Conservation (phyloP, 139 green algal species). For the Penium margaritaceum region DNA sequence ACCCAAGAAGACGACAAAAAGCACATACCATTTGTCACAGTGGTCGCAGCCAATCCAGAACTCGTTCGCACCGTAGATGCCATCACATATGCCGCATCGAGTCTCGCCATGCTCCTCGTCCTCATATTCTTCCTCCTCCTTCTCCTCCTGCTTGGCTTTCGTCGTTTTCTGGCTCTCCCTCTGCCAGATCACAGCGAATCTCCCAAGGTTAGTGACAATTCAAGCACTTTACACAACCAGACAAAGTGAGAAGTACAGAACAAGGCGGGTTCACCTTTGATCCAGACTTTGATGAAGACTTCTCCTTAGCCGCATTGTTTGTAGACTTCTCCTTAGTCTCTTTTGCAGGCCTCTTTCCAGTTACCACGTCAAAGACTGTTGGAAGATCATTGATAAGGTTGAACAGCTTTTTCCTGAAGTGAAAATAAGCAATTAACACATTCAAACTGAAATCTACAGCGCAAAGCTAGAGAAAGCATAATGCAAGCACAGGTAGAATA, state of each 20-base stretch:
- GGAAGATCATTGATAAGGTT: slow-evolving; percentile 45
- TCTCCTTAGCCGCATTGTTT: background rate
- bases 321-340: slow-evolving; percentile 27
- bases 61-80: slow-evolving; percentile 39
- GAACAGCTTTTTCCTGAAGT: slow-evolving; percentile 44
- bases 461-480: no score
- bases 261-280: no score
- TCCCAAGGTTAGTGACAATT: no score
- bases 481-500: background rate
- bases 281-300: no score
- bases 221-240: no score
- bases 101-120: slow-evolving; percentile 45
- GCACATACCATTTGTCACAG: slow-evolving; percentile 40
- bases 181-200: no score
- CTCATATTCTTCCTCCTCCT: slow-evolving; percentile 39
- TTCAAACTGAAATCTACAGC: no score
- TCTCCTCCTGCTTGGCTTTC: slow-evolving; percentile 13
- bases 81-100: slow-evolving; percentile 41
- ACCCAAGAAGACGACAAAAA: no score
- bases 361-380: slow-evolving; percentile 49
- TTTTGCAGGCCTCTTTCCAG: slow-evolving; percentile 39
- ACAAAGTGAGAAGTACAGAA: no score
- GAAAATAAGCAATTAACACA: slow-evolving; percentile 30
- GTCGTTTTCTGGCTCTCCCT: no score
- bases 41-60: slow-evolving; percentile 47